phyloP scores from a whole-genome alignment of 2,329 filamentous ascomycete genomes.

The Hymenoscyphus occultus region DNA sequence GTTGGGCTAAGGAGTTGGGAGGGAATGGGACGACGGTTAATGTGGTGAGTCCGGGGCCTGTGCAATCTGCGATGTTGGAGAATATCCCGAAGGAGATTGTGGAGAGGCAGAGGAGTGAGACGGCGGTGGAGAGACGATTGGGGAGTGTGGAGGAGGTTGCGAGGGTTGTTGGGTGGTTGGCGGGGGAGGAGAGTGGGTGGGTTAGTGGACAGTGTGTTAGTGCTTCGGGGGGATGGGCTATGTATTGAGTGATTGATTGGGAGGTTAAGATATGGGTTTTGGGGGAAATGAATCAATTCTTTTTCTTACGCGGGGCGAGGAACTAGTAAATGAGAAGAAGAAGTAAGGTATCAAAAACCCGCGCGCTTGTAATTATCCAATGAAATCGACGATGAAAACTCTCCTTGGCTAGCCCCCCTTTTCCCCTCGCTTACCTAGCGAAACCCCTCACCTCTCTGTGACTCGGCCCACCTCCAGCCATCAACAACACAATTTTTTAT shows the following conservation, averaged over 20 bases:
- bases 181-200: conserved; percentile 45
- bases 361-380: neutral
- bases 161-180: conserved; percentile 45
- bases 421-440: neutral
- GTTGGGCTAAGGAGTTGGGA: conserved; percentile 23
- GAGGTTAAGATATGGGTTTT: neutral
- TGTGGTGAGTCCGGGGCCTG: conserved; percentile 21
- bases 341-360: too few relatives aligned
- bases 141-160: conserved; percentile 35
- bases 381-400: neutral
- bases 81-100: conserved; percentile 23
- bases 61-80: conserved; percentile 30
- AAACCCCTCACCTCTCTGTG: neutral
- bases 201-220: conserved; percentile 41
- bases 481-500: neutral
- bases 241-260: conserved; percentile 18
- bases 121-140: conserved; percentile 9
- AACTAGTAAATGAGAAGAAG: too few relatives aligned
- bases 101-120: conserved; percentile 20
- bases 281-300: neutral
- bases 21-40: conserved; percentile 25
- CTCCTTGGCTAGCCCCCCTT: neutral
- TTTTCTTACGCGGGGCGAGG: neutral
- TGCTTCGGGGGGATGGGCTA: conserved; percentile 24
- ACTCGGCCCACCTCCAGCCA: neutral